These are phyloP conservation scores for Trichoderma breve DNA, from an alignment of 2,329 filamentous ascomycete genomes.

Conservation along the genomic window DNA sequence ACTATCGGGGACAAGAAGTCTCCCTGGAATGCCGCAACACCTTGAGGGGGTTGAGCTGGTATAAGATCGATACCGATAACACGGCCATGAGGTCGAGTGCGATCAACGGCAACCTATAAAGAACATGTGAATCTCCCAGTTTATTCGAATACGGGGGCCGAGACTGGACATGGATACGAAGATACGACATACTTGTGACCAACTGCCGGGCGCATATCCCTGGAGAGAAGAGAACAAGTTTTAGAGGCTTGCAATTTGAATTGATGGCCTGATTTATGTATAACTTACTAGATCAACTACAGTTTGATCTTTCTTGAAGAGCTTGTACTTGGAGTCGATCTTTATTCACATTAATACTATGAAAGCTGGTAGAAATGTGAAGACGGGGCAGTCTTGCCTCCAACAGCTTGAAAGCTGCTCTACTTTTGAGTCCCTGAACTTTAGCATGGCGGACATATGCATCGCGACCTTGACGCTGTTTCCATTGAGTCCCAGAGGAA, in stretches of 20 bases:
- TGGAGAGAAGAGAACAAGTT: conserved; percentile 32
- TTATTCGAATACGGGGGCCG: background rate
- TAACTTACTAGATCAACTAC: conserved; percentile 78
- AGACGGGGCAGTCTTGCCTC: conserved; percentile 56
- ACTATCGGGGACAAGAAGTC: conserved; percentile 79
- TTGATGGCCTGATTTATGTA: background rate
- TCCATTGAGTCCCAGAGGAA: conserved; percentile 75
- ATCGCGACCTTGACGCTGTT: conserved; percentile 73
- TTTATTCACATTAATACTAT: background rate
- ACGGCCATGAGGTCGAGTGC: conserved; percentile 71
- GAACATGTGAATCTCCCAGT: background rate
- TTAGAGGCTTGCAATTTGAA: background rate
- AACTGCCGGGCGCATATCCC: conserved; percentile 75
- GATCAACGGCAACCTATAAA: conserved; percentile 72
- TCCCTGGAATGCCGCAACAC: conserved; percentile 92
- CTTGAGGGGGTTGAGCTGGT: conserved; percentile 83
- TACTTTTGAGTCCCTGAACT: conserved; percentile 77
- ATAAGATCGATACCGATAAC: conserved; percentile 93
- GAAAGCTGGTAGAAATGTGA: background rate
- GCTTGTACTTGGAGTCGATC: conserved; percentile 72
- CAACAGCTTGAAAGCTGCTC: conserved; percentile 89
- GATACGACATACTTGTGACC: conserved; percentile 58
- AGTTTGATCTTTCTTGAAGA: conserved; percentile 79
- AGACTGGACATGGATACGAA: background rate
- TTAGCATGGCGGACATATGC: conserved; percentile 70